A percentile compares a stretch with the other conserved stretches of the same genome.
phyloP scores from a whole-genome alignment of 2,329 filamentous ascomycete species.

The Fusarium neocosmosporiellum region DNA sequence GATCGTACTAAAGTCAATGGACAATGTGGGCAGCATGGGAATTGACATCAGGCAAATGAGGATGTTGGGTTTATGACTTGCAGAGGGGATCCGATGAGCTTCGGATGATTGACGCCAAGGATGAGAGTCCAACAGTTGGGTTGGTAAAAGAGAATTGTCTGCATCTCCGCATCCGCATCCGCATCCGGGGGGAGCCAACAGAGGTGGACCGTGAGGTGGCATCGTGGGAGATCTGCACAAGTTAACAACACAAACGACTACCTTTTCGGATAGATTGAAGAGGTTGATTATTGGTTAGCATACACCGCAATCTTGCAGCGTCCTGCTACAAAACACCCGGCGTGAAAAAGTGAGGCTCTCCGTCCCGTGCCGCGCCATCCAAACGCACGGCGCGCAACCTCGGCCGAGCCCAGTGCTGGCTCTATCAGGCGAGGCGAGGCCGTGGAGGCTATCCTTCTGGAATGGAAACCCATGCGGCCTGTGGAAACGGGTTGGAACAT shows the following conservation, averaged over 20 bases:
- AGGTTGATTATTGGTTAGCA: neutral
- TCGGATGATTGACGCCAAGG: conserved; percentile 31
- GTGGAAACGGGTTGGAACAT: conserved; percentile 19
- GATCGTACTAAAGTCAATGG: conserved; percentile 7
- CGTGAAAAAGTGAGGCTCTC: conserved; percentile 19
- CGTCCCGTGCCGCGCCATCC: conserved; percentile 21
- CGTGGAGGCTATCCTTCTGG: neutral
- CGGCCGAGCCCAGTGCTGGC: neutral
- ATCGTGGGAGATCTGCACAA: conserved; percentile 28
- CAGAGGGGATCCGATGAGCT: conserved; percentile 1
- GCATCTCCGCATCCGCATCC: conserved; percentile 12
- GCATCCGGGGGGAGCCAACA: conserved; percentile 7
- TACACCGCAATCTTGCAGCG: neutral
- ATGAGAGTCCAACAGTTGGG: neutral
- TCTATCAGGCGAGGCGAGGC: neutral
- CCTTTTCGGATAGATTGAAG: conserved; percentile 1
- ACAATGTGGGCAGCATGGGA: neutral
- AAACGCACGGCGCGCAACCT: conserved; percentile 20
- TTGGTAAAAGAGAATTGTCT: neutral
- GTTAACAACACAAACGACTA: neutral
- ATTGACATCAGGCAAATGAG: neutral
- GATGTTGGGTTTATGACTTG: conserved; percentile 1
- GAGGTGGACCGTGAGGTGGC: conserved; percentile 19
- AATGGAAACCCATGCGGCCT: conserved; percentile 1
- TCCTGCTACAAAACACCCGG: neutral